phyloP scores from a whole-genome alignment of 331 rosid species.

The Dryas integrifolia region DNA sequence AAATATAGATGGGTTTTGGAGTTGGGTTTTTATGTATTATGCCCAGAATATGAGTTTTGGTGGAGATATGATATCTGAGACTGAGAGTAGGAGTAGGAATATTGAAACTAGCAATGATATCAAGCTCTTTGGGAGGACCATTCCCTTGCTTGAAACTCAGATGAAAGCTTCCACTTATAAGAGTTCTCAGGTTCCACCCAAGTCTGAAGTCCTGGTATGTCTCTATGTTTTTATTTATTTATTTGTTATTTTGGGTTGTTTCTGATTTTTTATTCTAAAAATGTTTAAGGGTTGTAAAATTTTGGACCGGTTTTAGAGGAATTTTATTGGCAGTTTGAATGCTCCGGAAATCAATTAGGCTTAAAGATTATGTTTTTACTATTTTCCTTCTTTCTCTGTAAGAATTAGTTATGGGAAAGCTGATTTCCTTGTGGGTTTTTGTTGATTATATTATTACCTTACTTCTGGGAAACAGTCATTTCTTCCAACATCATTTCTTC shows the following conservation, averaged over 20 bases:
- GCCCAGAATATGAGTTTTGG: conserved; percentile 17
- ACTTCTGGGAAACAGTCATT: too few species aligned
- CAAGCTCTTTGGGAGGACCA: conserved; percentile 67
- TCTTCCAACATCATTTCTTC: too few species aligned
- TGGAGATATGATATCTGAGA: conserved; percentile 22
- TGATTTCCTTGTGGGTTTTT: too few species aligned
- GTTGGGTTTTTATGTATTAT: conserved; percentile 18
- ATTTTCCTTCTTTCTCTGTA: too few species aligned
- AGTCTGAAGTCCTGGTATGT: conserved; percentile 43
- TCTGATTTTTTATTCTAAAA: not conserved
- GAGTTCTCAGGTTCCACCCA: conserved; percentile 38
- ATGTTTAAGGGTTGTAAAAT: not conserved
- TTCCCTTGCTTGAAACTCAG: conserved; percentile 49
- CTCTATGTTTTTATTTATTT: not conserved
- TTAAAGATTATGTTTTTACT: too few species aligned
- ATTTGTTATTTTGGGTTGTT: conserved; percentile 7
- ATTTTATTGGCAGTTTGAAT: too few species aligned
- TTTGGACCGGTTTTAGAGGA: too few species aligned
- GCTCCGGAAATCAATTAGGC: too few species aligned
- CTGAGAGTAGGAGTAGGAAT: not conserved
- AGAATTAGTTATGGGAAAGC: too few species aligned
- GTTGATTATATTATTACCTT: too few species aligned
- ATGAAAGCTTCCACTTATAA: conserved; percentile 30
- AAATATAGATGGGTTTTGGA: not conserved
- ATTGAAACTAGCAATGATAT: conserved; percentile 27